A percentile compares a stretch with the other conserved stretches of the same genome.
These are phyloP conservation scores for Aspergillus fructus DNA, from an alignment of 2,329 filamentous ascomycete species.

Conservation along the genomic window DNA sequence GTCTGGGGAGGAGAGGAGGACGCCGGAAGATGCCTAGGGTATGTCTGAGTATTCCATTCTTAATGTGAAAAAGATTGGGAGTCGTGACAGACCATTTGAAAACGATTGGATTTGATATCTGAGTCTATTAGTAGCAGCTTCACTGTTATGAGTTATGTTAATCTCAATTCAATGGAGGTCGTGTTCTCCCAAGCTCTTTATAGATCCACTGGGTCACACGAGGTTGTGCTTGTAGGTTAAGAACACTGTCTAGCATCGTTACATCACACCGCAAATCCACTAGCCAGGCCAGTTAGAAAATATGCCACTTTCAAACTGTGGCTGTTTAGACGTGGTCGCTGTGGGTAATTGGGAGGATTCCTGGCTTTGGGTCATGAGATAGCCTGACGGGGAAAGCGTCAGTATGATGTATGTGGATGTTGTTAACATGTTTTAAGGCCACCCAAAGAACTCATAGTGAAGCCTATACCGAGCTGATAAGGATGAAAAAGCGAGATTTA, in stretches of 20 bases:
- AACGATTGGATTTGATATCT: background rate
- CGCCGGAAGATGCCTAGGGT: background rate
- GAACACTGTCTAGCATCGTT: background rate
- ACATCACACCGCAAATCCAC: constrained; percentile 16
- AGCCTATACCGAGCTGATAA: background rate
- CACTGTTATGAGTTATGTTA: background rate
- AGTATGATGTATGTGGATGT: constrained; percentile 13
- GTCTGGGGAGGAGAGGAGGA: constrained; percentile 1
- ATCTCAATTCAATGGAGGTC: background rate
- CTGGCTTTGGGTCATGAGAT: background rate
- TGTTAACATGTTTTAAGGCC: background rate
- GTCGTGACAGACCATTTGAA: constrained; percentile 1
- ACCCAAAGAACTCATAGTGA: background rate
- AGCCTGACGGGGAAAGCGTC: constrained; percentile 1
- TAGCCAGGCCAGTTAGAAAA: constrained; percentile 1
- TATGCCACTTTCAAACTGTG: background rate
- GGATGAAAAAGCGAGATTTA: background rate
- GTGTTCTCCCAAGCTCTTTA: constrained; percentile 3
- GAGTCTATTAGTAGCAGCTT: background rate
- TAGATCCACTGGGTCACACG: constrained; percentile 6
- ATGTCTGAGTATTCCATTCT: background rate
- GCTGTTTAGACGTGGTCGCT: background rate
- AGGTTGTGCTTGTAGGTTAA: background rate
- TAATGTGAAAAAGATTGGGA: background rate
- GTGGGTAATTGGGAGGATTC: background rate